Conservation (phyloP, 805 yeast species). For the Lipomyces lipofer region DNA sequence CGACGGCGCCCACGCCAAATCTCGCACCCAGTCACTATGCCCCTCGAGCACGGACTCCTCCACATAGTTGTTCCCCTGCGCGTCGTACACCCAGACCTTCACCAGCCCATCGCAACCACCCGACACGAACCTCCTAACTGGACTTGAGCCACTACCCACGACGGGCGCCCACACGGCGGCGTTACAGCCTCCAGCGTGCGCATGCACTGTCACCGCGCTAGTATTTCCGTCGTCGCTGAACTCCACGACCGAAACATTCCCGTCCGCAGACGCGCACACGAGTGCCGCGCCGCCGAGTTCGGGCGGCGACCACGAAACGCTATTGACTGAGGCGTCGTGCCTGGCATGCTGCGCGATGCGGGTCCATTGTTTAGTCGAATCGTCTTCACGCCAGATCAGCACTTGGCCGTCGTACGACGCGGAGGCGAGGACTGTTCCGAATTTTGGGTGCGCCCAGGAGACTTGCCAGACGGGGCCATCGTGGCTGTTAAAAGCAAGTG, state of each 20-base stretch:
- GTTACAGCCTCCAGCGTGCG: slow-evolving; percentile 92
- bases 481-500: slow-evolving; percentile 47
- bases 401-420: slow-evolving; percentile 96
- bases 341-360: slow-evolving; percentile 81
- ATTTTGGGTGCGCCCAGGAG: slow-evolving; percentile 98
- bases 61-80: slow-evolving; percentile 55
- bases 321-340: slow-evolving; percentile 92
- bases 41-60: slow-evolving; percentile 81
- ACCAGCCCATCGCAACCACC: slow-evolving; percentile 96
- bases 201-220: slow-evolving; percentile 55
- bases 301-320: slow-evolving; percentile 96
- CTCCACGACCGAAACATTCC: slow-evolving; percentile 85
- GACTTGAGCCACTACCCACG: slow-evolving; percentile 15
- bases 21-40: slow-evolving; percentile 98
- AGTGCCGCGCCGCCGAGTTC: slow-evolving; percentile 95
- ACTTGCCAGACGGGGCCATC: slow-evolving; percentile 99
- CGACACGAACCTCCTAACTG: slow-evolving; percentile 77
- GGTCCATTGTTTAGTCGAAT: slow-evolving; percentile 68
- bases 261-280: slow-evolving; percentile 90
- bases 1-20: slow-evolving; percentile 97
- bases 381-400: slow-evolving; percentile 91
- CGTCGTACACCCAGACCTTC: slow-evolving; percentile 74
- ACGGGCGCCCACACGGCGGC: slow-evolving; percentile 86
- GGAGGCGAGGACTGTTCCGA: slow-evolving; percentile 90
- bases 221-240: slow-evolving; percentile 83